These are phyloP conservation scores for Musa itinerans DNA, from an alignment of 176 grass and related monocot genomes.

Conservation along the genomic window DNA sequence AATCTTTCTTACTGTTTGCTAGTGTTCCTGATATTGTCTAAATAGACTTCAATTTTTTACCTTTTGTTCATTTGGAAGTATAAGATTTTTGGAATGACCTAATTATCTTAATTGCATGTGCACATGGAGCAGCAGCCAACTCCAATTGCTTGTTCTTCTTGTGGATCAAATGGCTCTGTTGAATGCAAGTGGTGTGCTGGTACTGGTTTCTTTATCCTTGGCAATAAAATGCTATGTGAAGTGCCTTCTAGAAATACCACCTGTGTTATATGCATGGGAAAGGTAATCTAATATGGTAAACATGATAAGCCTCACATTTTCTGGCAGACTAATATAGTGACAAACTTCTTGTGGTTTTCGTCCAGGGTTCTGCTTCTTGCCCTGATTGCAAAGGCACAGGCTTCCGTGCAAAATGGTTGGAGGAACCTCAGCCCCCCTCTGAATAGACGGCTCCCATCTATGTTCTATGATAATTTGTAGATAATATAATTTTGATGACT, in stretches of 20 bases:
- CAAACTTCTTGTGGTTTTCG: background rate
- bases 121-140: conserved; percentile 55
- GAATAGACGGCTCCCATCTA: background rate
- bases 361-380: conserved; percentile 62
- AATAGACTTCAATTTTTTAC: background rate
- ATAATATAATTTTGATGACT: background rate
- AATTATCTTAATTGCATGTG: background rate
- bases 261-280: conserved; percentile 75
- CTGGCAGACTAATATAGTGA: background rate
- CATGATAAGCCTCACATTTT: conserved; percentile 12
- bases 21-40: too few relatives aligned
- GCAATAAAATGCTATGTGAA: conserved; percentile 87
- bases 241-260: conserved; percentile 76
- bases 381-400: conserved; percentile 87
- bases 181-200: conserved; percentile 89
- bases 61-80: background rate
- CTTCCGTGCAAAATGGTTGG: conserved; percentile 90
- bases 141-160: conserved; percentile 70
- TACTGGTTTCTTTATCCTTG: conserved; percentile 95
- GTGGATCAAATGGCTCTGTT: conserved; percentile 58
- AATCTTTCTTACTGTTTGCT: too few relatives aligned
- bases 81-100: too few relatives aligned
- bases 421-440: conserved; percentile 29
- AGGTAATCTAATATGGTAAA: conserved; percentile 37
- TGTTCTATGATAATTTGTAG: background rate